phyloP scores from a whole-genome alignment of 371 early-diverging fungal genomes.

The Mucor saturninus region DNA sequence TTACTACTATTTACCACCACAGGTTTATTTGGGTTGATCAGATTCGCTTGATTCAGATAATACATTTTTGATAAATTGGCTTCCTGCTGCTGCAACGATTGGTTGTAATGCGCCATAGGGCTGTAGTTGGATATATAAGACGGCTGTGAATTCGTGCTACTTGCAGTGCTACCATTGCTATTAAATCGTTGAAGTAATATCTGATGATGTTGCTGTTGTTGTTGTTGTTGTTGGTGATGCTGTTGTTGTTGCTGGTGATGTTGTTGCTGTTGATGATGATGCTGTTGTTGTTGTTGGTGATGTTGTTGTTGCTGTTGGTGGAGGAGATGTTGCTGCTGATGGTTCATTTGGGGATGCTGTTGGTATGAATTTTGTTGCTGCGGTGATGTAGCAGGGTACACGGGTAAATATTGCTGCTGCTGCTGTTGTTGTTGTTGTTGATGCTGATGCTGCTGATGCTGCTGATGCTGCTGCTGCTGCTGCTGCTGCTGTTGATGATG shows the following conservation, averaged over 20 bases:
- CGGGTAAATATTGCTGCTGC: constrained; percentile 11
- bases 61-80: constrained; percentile 11
- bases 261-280: constrained; percentile 1
- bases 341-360: background rate
- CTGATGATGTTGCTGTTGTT: constrained; percentile 10
- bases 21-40: background rate
- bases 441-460: background rate
- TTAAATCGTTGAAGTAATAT: constrained; percentile 29
- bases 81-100: constrained; percentile 4
- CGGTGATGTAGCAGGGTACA: constrained; percentile 1
- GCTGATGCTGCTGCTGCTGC: constrained; percentile 1
- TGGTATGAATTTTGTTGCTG: constrained; percentile 6
- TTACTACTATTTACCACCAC: background rate
- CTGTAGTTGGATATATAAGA: constrained; percentile 18
- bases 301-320: constrained; percentile 5
- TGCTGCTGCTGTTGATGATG: constrained; percentile 9
- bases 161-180: constrained; percentile 19
- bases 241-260: constrained; percentile 14
- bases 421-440: constrained; percentile 8
- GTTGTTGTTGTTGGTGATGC: constrained; percentile 1
- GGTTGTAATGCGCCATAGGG: constrained; percentile 16
- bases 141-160: constrained; percentile 22
- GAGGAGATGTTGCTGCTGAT: constrained; percentile 10
- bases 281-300: constrained; percentile 14
- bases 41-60: background rate